phyloP scores from a whole-genome alignment of 306 rosid genomes.

The Inga laurina region DNA sequence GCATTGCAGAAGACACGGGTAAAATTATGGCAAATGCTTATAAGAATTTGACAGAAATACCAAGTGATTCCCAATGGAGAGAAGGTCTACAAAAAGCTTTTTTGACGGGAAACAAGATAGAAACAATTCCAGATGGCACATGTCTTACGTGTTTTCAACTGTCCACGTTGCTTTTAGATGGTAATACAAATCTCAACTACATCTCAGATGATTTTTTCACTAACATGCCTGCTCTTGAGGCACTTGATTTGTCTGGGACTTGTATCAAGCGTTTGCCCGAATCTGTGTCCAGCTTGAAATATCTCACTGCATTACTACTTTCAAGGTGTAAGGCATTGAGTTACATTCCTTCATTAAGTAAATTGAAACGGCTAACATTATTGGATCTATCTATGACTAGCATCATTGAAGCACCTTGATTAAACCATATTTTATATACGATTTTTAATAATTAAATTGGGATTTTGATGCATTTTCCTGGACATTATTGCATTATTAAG shows the following conservation, averaged over 20 bases:
- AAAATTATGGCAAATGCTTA: background rate
- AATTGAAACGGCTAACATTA: background rate
- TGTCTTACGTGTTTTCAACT: background rate
- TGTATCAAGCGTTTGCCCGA: background rate
- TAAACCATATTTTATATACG: no score
- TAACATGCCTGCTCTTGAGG: background rate
- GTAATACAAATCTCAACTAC: background rate
- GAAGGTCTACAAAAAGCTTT: background rate
- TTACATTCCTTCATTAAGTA: background rate
- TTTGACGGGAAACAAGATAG: background rate
- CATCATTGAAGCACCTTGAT: background rate
- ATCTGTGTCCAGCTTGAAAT: background rate
- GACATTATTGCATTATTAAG: no score
- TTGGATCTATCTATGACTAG: background rate
- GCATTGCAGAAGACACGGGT: background rate
- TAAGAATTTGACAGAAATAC: background rate
- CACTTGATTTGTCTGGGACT: background rate
- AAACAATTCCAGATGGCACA: background rate
- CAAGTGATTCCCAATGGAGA: background rate
- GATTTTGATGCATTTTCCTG: no score
- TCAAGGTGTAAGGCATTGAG: background rate
- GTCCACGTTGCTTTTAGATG: background rate
- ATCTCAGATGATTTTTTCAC: background rate
- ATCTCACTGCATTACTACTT: background rate
- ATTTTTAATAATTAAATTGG: no score